Evolutionary conservation across 192 early-diverging fungal genomes (phyloP).

Genomic region (Coemansia sp.): DNA sequence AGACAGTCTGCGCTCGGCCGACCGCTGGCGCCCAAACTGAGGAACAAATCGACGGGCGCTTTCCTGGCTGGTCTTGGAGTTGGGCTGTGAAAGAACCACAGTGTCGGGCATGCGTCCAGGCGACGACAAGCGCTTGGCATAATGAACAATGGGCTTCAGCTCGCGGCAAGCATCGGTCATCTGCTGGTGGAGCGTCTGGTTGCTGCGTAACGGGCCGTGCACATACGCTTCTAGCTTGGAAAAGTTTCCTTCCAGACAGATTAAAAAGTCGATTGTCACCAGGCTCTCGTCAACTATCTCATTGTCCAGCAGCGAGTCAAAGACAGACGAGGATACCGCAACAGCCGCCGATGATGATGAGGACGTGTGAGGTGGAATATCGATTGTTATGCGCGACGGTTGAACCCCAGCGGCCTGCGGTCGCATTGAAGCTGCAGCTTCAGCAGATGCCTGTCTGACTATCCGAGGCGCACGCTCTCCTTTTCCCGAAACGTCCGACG

Average conservation of each 20-base stretch:
- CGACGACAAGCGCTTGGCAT: slow-evolving; percentile 43
- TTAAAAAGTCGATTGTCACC: slow-evolving; percentile 50
- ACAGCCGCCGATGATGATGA: slow-evolving; percentile 16
- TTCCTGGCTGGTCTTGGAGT: slow-evolving; percentile 17
- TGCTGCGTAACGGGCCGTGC: not conserved
- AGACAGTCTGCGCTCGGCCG: slow-evolving; percentile 15
- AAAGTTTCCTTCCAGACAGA: slow-evolving; percentile 45
- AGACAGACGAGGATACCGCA: slow-evolving; percentile 30
- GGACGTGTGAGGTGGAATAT: slow-evolving; percentile 17
- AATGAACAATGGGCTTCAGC: slow-evolving; percentile 52
- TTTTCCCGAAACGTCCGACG: slow-evolving; percentile 9
- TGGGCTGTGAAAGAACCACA: slow-evolving; percentile 8
- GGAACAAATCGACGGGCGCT: slow-evolving; percentile 6
- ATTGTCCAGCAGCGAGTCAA: slow-evolving; percentile 41
- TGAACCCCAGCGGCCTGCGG: not conserved
- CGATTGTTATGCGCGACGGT: slow-evolving; percentile 40
- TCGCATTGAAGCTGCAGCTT: not conserved
- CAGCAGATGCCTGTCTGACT: slow-evolving; percentile 12
- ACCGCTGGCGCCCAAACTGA: slow-evolving; percentile 15
- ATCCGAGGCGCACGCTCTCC: not conserved
- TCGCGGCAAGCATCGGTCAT: slow-evolving; percentile 34
- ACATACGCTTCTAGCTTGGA: slow-evolving; percentile 35
- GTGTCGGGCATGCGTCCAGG: slow-evolving; percentile 24
- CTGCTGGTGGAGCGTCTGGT: slow-evolving; percentile 3
- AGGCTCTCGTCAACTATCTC: slow-evolving; percentile 47